These are phyloP conservation scores for Eucalyptus globulus DNA, from an alignment of 345 rosid genomes.

Conservation along the genomic window DNA sequence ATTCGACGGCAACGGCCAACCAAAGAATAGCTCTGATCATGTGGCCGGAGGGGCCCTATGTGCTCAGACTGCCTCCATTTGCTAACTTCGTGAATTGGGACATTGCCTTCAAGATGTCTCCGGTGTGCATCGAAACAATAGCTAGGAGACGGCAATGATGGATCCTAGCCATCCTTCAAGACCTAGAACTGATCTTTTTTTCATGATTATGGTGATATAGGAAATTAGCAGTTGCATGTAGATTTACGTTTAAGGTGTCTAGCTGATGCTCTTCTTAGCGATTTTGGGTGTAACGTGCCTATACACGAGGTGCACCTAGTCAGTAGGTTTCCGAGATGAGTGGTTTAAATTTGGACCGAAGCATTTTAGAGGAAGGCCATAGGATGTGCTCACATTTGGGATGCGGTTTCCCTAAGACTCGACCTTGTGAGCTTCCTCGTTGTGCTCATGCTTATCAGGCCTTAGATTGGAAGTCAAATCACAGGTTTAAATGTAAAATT, in stretches of 20 bases:
- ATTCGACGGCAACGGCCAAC: background rate
- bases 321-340: background rate
- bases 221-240: background rate
- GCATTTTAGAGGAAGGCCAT: background rate
- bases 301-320: background rate
- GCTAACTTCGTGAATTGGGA: background rate
- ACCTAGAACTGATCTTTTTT: background rate
- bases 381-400: background rate
- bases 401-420: background rate
- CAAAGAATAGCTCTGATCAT: background rate
- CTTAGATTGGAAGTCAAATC: background rate
- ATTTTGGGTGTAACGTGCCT: background rate
- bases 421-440: background rate
- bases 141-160: background rate
- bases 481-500: background rate
- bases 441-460: background rate
- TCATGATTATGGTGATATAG: background rate
- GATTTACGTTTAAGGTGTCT: background rate
- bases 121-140: background rate
- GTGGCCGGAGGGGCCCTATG: background rate
- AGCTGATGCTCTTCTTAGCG: background rate
- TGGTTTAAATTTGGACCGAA: background rate
- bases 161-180: background rate
- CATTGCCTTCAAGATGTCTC: background rate
- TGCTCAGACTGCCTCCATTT: background rate